Evolutionary conservation across 805 yeast genomes (phyloP), one percentile per base, ranked within the genome.

Genomic region (Ogataea ramenticola): DNA sequence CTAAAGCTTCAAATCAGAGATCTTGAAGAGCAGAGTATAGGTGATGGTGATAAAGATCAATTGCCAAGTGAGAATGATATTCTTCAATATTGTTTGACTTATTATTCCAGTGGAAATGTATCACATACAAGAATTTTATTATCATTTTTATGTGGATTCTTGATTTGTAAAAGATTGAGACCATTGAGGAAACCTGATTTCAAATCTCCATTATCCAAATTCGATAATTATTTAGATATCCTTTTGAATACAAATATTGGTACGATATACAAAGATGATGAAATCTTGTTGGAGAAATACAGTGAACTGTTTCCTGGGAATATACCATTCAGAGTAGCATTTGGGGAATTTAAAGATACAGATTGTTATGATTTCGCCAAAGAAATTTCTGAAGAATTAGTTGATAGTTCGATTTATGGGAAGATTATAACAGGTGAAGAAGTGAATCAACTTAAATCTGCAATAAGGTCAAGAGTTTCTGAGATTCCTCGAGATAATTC

Each of bases 401-500:
- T 21, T 35, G 26, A 14, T 26, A 15, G 15, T 17, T 30, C 21
- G 12, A 32, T 9, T 14, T 31, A 34, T 36, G 33, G 36, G 21
- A 40, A 27, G 12, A 17, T 46, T 22, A 33, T 55, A 24, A 36
- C 27, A 20, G 39, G 43, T 17, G 35, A 32, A 11, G 56, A 54
- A 24, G 37, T 54, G 12, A 38, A 43, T 4, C 64, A 54, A 33
- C 26, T 60, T 5, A 42, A 49, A 4, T 47, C 74, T 21, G 79
- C 83, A 0, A 68, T 82, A 0, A 62, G 71, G 31, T 80, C 87
- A 0, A 65, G 91, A 44, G 72, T 75, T 1, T 63, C 82, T 40
- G 89, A 82, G 54, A 80, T 83, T 2, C 90, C 91, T 64, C 67
- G 53, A n/a, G 32, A 9, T 11, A 29, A 11, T 8, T 5, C n/a